Conservation (phyloP, 257 asterid species). For the Jacaranda copaia region DNA sequence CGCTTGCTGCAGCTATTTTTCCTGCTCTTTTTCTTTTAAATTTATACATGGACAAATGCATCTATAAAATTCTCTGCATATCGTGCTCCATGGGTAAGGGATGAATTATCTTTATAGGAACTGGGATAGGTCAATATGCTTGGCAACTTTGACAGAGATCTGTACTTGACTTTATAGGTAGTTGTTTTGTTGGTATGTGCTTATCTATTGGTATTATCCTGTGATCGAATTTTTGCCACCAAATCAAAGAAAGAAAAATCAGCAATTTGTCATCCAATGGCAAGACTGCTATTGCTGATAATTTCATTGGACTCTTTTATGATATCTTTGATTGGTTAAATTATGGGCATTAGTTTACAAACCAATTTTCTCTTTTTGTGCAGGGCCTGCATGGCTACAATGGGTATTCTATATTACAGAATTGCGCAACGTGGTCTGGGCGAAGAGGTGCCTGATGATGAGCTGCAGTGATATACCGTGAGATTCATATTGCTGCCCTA, state of each 20-base stretch:
- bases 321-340: not conserved
- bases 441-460: constrained; percentile 61
- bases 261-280: too few relatives aligned
- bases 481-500: not conserved
- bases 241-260: too few relatives aligned
- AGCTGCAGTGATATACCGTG: constrained; percentile 44
- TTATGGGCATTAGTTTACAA: not conserved
- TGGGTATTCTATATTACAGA: constrained; percentile 92
- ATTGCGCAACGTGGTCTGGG: constrained; percentile 73
- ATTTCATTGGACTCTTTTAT: too few relatives aligned
- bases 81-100: not conserved
- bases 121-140: not conserved
- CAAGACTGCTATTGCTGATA: too few relatives aligned
- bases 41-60: not conserved
- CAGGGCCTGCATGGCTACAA: constrained; percentile 99
- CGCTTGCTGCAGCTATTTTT: constrained; percentile 10
- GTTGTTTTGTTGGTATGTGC: too few relatives aligned
- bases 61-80: not conserved
- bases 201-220: too few relatives aligned
- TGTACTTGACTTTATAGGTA: not conserved
- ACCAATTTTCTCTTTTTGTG: not conserved
- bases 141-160: not conserved
- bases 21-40: not conserved
- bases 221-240: too few relatives aligned
- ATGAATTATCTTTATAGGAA: not conserved